Conservation (phyloP, 2,329 filamentous ascomycete species). For the Talaromyces sp. region DNA sequence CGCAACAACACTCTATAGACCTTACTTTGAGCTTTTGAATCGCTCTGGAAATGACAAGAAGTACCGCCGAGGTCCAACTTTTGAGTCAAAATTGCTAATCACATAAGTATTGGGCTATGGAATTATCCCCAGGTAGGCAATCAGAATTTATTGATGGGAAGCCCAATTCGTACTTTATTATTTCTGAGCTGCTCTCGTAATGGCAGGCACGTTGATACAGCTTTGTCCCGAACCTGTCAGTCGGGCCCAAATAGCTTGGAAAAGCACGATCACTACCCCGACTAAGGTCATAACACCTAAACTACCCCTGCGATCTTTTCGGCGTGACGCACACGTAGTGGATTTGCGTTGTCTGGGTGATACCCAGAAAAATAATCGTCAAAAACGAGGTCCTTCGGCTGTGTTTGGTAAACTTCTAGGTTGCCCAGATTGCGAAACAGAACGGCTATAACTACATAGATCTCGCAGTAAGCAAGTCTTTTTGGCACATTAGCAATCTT, state of each 20-base stretch:
- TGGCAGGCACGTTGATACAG: not conserved
- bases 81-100: not conserved
- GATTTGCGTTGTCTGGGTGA: not conserved
- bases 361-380: not conserved
- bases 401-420: not conserved
- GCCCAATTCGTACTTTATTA: not conserved
- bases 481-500: not conserved
- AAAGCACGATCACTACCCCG: not conserved
- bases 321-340: not conserved
- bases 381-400: not conserved
- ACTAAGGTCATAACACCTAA: not conserved
- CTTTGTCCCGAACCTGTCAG: not conserved
- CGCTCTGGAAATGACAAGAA: not conserved
- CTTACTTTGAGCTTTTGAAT: not conserved
- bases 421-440: not conserved
- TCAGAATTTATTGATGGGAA: not conserved
- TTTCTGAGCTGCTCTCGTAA: not conserved
- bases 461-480: not conserved
- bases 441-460: not conserved
- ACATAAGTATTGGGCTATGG: not conserved
- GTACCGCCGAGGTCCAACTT: not conserved
- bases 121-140: not conserved
- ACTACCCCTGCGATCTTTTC: not conserved
- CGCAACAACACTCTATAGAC: not conserved
- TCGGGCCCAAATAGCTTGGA: not conserved